Conservation (phyloP, 2,329 filamentous ascomycete species). For the Diaporthe helianthi region DNA sequence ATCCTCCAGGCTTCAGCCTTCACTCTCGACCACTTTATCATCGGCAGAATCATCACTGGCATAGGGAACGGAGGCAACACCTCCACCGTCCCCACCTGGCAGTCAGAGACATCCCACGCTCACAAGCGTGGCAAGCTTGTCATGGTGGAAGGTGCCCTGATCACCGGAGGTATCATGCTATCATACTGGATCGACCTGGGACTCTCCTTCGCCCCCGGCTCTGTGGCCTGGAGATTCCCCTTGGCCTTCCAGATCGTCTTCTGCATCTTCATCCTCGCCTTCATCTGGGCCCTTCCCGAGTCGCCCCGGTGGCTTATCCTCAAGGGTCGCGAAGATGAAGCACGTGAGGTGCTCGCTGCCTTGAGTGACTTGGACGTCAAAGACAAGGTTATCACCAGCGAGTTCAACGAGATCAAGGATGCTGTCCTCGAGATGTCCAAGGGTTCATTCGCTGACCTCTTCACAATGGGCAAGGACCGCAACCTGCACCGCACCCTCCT, state of each 20-base stretch:
- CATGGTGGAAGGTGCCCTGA: conserved; percentile 66
- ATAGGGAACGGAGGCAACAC: conserved; percentile 51
- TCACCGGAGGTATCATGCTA: conserved; percentile 63
- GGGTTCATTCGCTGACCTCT: conserved; percentile 36
- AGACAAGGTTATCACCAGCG: conserved; percentile 60
- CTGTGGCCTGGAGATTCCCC: conserved; percentile 66
- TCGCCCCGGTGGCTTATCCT: conserved; percentile 55
- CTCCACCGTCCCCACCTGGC: conserved; percentile 64
- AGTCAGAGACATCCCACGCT: conserved; percentile 63
- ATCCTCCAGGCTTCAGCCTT: conserved; percentile 49
- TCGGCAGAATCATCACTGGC: conserved; percentile 52
- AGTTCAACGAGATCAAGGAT: conserved; percentile 60
- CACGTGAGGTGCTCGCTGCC: conserved; percentile 51
- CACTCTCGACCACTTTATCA: conserved; percentile 50
- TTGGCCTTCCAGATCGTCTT: conserved; percentile 65
- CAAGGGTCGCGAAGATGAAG: conserved; percentile 52
- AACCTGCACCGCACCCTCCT: conserved; percentile 38
- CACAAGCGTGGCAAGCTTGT: conserved; percentile 67
- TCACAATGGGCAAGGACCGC: conserved; percentile 35
- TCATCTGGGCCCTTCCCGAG: conserved; percentile 62
- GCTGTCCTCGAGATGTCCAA: conserved; percentile 66
- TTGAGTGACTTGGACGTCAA: conserved; percentile 51
- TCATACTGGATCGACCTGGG: conserved; percentile 69
- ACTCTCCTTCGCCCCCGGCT: conserved; percentile 58
- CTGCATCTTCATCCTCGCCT: conserved; percentile 61